Evolutionary conservation across 331 rosid species (phyloP).

Genomic region (Pyracantha coccinea): DNA sequence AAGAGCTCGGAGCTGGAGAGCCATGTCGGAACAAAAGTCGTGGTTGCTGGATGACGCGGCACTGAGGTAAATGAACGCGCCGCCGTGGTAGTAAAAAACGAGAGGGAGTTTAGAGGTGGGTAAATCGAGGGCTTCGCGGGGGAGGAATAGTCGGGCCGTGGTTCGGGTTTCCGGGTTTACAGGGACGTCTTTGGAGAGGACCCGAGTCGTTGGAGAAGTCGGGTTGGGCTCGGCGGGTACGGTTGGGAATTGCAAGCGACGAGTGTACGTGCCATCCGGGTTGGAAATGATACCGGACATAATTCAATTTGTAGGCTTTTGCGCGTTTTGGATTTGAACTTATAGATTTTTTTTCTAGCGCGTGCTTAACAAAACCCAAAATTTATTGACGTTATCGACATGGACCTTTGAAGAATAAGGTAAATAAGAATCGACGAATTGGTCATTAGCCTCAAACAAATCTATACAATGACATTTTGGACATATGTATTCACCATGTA

Average conservation of each 20-base stretch:
- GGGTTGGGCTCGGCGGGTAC: slow-evolving; percentile 22
- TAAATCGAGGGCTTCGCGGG: slow-evolving; percentile 7
- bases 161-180: slow-evolving; percentile 29
- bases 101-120: slow-evolving; percentile 29
- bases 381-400: too few species aligned
- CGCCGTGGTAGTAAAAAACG: slow-evolving; percentile 47
- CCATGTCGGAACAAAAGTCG: slow-evolving; percentile 23
- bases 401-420: too few species aligned
- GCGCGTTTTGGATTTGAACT: not conserved
- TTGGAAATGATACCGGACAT: not conserved
- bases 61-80: slow-evolving; percentile 33
- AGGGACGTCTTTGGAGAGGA: slow-evolving; percentile 28
- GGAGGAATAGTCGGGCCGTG: slow-evolving; percentile 39
- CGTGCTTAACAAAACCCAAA: too few species aligned
- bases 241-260: slow-evolving; percentile 5
- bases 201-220: slow-evolving; percentile 6
- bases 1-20: slow-evolving; percentile 24
- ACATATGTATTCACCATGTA: not conserved
- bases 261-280: not conserved
- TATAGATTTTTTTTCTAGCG: too few species aligned
- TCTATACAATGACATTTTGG: not conserved
- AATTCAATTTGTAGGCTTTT: not conserved
- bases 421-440: not conserved
- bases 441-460: not conserved
- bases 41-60: slow-evolving; percentile 25